Evolutionary conservation across 805 yeast genomes (phyloP).

Genomic region (Candida awuae): DNA sequence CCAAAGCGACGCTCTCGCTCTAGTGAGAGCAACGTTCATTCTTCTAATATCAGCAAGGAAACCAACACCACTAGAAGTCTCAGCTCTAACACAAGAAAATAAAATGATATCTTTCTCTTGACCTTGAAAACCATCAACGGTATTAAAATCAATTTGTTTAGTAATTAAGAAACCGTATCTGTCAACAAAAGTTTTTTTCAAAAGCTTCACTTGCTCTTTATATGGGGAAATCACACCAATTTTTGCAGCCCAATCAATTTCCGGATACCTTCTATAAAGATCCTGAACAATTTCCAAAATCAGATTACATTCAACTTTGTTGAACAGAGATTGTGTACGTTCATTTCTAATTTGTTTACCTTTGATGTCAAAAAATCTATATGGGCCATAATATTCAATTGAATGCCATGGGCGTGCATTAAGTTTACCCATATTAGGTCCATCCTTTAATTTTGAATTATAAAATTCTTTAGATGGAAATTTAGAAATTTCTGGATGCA

Average conservation of each 20-base stretch:
- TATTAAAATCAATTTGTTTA: constrained; percentile 74
- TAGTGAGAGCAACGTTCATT: constrained; percentile 94
- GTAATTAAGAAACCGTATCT: constrained; percentile 57
- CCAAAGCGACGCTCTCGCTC: constrained; percentile 92
- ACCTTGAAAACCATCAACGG: constrained; percentile 97
- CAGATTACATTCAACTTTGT: constrained; percentile 60
- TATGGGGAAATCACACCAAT: constrained; percentile 94
- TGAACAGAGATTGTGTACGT: constrained; percentile 62
- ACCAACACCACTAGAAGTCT: constrained; percentile 61
- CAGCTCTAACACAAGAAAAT: constrained; percentile 93
- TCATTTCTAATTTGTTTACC: constrained; percentile 60
- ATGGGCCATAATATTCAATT: constrained; percentile 53
- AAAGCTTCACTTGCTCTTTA: constrained; percentile 67
- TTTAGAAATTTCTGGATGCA: constrained; percentile 86
- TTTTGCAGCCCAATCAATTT: constrained; percentile 52
- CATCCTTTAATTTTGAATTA: constrained; percentile 63
- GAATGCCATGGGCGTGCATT: constrained; percentile 74
- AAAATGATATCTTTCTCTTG: constrained; percentile 93
- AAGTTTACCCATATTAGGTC: constrained; percentile 54
- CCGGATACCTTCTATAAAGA: constrained; percentile 42
- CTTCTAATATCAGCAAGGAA: constrained; percentile 86
- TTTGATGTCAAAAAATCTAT: constrained; percentile 63
- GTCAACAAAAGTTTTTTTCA: constrained; percentile 49
- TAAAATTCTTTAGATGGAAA: constrained; percentile 88
- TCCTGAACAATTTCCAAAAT: constrained; percentile 60